A percentile compares a stretch with the other conserved stretches of the same genome.
Evolutionary conservation across 1,284 basidiomycete genomes (phyloP).

Genomic region (Pholiota adiposa): DNA sequence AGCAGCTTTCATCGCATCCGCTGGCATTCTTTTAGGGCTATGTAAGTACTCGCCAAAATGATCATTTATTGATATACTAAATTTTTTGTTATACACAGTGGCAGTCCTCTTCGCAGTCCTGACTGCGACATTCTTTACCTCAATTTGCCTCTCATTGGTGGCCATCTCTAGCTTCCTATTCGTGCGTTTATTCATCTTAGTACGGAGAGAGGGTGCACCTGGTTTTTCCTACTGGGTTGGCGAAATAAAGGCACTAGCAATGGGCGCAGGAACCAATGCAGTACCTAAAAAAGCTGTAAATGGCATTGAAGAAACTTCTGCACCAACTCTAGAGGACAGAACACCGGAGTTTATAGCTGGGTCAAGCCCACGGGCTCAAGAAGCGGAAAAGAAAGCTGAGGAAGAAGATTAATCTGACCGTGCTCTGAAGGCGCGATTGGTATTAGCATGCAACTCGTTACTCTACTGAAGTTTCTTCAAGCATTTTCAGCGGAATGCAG

Average conservation of each 20-base stretch:
- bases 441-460: too few species aligned
- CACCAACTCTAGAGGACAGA: background rate
- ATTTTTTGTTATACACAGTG: constrained; percentile 13
- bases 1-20: constrained; percentile 27
- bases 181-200: constrained; percentile 35
- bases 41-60: constrained; percentile 23
- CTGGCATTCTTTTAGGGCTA: constrained; percentile 28
- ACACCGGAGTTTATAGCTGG: background rate
- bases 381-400: background rate
- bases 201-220: constrained; percentile 36
- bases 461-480: too few species aligned
- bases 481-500: too few species aligned
- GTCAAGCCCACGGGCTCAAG: background rate
- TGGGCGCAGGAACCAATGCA: background rate
- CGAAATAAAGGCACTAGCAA: constrained; percentile 32
- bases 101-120: constrained; percentile 20
- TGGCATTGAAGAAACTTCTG: background rate
- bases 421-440: constrained; percentile 4
- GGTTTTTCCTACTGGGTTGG: constrained; percentile 40
- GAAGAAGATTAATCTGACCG: background rate
- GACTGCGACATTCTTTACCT: constrained; percentile 19
- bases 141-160: constrained; percentile 20
- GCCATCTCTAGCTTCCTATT: constrained; percentile 35
- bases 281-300: background rate
- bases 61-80: background rate